Base-by-base conservation (phyloP, 805 yeast species). In the Pichia nanzhaoensis region DNA sequence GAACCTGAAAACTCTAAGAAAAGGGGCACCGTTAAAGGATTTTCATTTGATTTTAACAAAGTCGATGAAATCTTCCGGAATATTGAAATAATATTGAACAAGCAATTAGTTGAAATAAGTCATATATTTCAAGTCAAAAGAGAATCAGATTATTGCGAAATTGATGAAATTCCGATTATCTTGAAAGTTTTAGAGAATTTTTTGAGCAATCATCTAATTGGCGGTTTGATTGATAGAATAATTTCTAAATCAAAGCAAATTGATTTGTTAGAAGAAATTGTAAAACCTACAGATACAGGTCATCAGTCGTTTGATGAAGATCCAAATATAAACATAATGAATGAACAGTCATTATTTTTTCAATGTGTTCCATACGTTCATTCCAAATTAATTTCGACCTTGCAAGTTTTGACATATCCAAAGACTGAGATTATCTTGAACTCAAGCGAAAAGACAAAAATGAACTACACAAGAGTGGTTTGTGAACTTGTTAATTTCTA, bases 351-450 rank as follows among this genome's bases (percentile, higher is more conserved):
- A 6, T 43, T 65, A 27, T 65, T 57, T 50, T 65, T 65, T 44
- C 70, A 65, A 50, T 54, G 61, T 41, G 64, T 65, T 21, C 70
- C 70, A 8, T 63, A 55, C 41, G 37, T 65, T 22, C 61, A 65
- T 49, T 52, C 53, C 13, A 55, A 56, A 36, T 40, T 64, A 16
- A 51, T 60, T 17, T 21, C 49, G 2, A 48, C 56, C 1, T 53
- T 65, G 34, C 44, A 55, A 30, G 32, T 43, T 4, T 34, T 65
- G 13, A 31, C 54, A 2, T 65, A 58, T 45, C 68, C 69, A 3
- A 37, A 54, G 16, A 58, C 60, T 0, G 45, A 35, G n/a, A 44
- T 48, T 2, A 24, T 31, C 0, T 18, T 37, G 5, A 41, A 47
- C 13, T 39, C 41, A 12, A 47, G 42, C 5, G 37, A 44, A 30